These are phyloP conservation scores for Colletotrichum somersetense DNA, from an alignment of 2,329 filamentous ascomycete genomes.

Conservation along the genomic window DNA sequence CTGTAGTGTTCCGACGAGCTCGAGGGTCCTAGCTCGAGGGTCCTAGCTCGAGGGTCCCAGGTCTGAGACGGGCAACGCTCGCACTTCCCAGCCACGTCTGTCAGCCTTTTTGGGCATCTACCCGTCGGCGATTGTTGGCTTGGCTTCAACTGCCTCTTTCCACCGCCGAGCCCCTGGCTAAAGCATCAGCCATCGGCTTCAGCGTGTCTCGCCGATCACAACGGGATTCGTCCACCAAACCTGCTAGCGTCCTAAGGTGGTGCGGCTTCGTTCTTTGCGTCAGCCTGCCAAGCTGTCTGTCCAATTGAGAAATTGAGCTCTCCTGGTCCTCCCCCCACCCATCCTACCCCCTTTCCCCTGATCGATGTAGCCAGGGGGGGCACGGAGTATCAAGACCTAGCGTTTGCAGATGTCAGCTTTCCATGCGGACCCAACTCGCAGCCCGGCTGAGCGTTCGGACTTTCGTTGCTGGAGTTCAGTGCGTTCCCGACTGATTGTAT, in stretches of 20 bases:
- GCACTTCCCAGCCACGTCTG: constrained; percentile 18
- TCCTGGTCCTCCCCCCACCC: not conserved
- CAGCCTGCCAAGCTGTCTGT: constrained; percentile 22
- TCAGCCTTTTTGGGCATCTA: constrained; percentile 26
- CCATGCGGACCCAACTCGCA: too few relatives aligned
- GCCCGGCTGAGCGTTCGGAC: not conserved
- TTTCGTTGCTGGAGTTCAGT: constrained; percentile 16
- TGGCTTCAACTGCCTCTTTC: constrained; percentile 26
- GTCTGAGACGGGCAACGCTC: constrained; percentile 12
- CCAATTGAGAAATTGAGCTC: not conserved
- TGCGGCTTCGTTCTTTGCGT: constrained; percentile 22
- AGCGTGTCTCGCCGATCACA: constrained; percentile 38
- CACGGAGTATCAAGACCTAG: not conserved
- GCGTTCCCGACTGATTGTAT: constrained; percentile 5
- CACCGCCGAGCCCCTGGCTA: constrained; percentile 30
- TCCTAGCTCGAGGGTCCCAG: constrained; percentile 20
- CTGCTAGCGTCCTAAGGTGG: constrained; percentile 33
- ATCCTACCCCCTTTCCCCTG: constrained; percentile 2
- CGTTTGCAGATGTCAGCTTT: too few relatives aligned
- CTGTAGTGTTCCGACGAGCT: constrained; percentile 8
- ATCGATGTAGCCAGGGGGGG: not conserved
- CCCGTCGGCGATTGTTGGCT: constrained; percentile 26
- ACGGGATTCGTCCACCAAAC: constrained; percentile 28
- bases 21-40: constrained; percentile 4
- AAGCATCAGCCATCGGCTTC: constrained; percentile 17